phyloP scores from a whole-genome alignment of 345 rosid genomes.

The Acer saccharum region DNA sequence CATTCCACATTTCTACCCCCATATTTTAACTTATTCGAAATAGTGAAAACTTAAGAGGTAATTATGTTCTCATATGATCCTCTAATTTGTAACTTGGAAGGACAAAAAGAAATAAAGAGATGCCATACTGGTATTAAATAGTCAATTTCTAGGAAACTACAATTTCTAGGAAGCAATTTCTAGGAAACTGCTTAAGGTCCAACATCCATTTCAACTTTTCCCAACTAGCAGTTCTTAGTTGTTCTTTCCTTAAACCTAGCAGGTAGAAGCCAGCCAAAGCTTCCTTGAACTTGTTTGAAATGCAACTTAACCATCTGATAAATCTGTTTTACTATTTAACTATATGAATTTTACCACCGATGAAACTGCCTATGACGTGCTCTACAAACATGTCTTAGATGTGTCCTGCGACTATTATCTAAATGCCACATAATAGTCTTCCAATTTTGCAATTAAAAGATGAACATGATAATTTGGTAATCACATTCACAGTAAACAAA shows the following conservation, averaged over 20 bases:
- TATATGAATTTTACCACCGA: neutral
- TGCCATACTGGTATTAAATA: neutral
- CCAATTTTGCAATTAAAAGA: conserved; percentile 10
- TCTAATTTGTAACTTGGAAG: neutral
- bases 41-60: neutral
- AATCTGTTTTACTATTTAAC: neutral
- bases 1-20: neutral
- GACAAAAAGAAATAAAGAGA: neutral
- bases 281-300: conserved; percentile 9
- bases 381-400: neutral
- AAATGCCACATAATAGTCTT: conserved; percentile 1
- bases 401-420: conserved; percentile 1
- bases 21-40: neutral
- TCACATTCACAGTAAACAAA: neutral
- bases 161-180: conserved; percentile 21
- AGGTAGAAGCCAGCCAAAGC: conserved; percentile 9
- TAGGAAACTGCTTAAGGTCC: conserved; percentile 21
- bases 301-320: neutral
- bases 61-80: neutral
- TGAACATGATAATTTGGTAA: neutral
- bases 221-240: neutral
- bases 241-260: neutral
- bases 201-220: conserved; percentile 14
- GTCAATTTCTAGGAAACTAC: neutral
- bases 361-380: neutral